These are phyloP conservation scores for Sphaerulina musiva DNA, from an alignment of 2,329 filamentous ascomycete species.

Conservation along the genomic window DNA sequence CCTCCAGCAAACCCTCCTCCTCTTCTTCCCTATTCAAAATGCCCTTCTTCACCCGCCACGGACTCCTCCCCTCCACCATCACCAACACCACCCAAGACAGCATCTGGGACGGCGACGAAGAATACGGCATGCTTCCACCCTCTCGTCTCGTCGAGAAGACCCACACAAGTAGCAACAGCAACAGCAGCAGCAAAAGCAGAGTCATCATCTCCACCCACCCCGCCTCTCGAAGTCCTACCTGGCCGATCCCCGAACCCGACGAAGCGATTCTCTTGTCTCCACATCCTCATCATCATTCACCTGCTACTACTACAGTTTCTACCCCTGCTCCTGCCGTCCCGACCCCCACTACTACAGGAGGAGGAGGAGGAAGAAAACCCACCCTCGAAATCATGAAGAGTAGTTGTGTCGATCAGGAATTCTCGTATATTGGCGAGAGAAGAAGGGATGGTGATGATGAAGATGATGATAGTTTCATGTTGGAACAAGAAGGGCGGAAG, in stretches of 20 bases:
- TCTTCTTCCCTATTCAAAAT: too few relatives aligned
- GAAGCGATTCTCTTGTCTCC: too few relatives aligned
- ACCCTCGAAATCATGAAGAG: conserved; percentile 19
- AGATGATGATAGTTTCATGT: too few relatives aligned
- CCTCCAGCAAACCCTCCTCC: not conserved
- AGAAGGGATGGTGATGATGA: not conserved
- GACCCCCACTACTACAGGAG: not conserved
- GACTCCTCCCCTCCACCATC: conserved; percentile 1
- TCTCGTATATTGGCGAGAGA: conserved; percentile 7
- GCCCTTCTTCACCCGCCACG: conserved; percentile 3
- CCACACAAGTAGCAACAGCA: not conserved
- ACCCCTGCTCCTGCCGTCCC: too few relatives aligned
- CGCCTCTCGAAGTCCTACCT: not conserved
- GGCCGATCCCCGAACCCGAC: not conserved
- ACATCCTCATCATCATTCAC: too few relatives aligned
- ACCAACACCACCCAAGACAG: conserved; percentile 6
- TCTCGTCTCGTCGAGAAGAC: not conserved
- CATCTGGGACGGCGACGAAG: conserved; percentile 17
- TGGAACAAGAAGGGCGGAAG: too few relatives aligned
- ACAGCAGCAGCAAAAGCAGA: not conserved
- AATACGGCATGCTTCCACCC: conserved; percentile 11
- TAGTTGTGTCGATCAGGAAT: conserved; percentile 18
- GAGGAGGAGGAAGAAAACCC: conserved; percentile 1
- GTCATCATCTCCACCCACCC: too few relatives aligned
- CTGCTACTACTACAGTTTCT: too few relatives aligned